Conservation (phyloP, 2,329 filamentous ascomycete species). For the Colletotrichum sp. region DNA sequence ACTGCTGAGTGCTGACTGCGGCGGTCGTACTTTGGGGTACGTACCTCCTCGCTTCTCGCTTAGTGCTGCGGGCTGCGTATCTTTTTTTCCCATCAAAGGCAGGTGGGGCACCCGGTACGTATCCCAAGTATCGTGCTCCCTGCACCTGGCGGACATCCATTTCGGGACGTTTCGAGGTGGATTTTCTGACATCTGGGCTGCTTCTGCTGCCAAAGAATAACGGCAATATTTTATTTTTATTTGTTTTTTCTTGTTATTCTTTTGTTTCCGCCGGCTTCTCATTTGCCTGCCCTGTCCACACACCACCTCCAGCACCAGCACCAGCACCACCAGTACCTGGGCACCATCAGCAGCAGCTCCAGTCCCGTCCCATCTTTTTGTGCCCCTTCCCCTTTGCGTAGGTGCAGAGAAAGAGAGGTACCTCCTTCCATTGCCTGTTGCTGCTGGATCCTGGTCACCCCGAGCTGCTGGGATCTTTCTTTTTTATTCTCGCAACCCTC, state of each 20-base stretch:
- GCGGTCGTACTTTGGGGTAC: neutral
- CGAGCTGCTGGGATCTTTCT: constrained; percentile 9
- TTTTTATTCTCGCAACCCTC: constrained; percentile 3
- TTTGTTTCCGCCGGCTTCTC: neutral
- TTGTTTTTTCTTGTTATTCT: neutral
- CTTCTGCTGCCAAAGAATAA: neutral
- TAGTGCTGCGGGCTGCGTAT: constrained; percentile 1
- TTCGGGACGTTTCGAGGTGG: neutral
- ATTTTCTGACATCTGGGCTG: neutral
- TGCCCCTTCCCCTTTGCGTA: neutral
- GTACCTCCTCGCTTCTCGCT: neutral
- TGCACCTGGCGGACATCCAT: neutral
- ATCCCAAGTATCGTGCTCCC: neutral
- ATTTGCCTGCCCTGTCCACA: neutral
- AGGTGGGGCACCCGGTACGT: neutral
- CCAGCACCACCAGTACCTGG: neutral
- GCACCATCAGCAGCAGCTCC: neutral
- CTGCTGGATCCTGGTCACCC: neutral
- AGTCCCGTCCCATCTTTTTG: neutral
- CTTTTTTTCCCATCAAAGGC: neutral
- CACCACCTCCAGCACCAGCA: neutral
- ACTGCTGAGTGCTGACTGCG: neutral
- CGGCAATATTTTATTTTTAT: neutral
- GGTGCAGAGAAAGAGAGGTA: neutral
- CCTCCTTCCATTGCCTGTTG: neutral